Conservation (phyloP, 2,329 filamentous ascomycete species). For the Scleromitrula shiraiana region DNA sequence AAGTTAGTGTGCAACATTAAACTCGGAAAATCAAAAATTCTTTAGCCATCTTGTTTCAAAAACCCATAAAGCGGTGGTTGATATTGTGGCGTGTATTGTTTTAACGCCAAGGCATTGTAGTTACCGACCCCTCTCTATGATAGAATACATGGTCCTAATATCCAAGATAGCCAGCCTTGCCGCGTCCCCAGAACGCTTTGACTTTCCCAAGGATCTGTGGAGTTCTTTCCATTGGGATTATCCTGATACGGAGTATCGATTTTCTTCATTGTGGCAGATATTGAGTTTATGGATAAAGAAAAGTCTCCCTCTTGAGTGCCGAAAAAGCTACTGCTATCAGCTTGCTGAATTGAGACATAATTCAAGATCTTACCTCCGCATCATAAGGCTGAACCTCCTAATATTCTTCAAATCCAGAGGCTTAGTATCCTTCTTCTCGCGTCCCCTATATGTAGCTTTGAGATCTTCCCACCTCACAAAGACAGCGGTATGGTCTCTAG, state of each 20-base stretch:
- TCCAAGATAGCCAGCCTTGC: slow-evolving; percentile 10
- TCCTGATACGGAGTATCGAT: slow-evolving; percentile 16
- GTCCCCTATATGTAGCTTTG: slow-evolving; percentile 66
- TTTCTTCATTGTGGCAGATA: slow-evolving; percentile 37
- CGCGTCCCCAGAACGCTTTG: not conserved
- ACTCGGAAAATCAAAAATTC: not conserved
- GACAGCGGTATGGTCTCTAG: slow-evolving; percentile 33
- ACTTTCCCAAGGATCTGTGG: not conserved
- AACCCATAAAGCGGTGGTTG: not conserved
- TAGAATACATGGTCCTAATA: slow-evolving; percentile 8
- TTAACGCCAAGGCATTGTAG: not conserved
- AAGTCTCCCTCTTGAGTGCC: slow-evolving; percentile 65
- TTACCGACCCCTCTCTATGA: slow-evolving; percentile 4
- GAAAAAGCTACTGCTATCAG: slow-evolving; percentile 54
- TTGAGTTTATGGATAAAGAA: slow-evolving; percentile 45
- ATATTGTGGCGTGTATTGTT: not conserved
- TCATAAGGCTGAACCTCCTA: slow-evolving; percentile 68
- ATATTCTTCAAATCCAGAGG: slow-evolving; percentile 52
- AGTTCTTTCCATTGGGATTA: slow-evolving; percentile 9
- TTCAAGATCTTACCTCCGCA: slow-evolving; percentile 56
- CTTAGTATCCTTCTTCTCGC: slow-evolving; percentile 49
- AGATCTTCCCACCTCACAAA: slow-evolving; percentile 58
- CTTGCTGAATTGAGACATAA: slow-evolving; percentile 9
- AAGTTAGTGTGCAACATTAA: too few relatives aligned
- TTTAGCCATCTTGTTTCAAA: not conserved